Evolutionary conservation across 768 basidiomycete genomes (phyloP).

Genomic region (Leucocoprinus birnbaumii): DNA sequence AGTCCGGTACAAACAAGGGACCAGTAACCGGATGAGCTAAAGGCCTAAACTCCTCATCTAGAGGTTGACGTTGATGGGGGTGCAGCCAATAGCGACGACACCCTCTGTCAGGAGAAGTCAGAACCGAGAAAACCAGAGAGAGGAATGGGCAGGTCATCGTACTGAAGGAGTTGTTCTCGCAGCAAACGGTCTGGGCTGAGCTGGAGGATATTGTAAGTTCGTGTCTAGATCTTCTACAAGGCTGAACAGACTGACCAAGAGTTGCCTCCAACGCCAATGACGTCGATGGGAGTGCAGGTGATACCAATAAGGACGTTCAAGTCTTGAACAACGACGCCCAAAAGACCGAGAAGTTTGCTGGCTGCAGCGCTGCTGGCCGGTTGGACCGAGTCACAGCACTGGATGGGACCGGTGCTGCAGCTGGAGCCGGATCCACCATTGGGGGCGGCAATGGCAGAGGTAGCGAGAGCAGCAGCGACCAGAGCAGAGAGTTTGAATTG

Average conservation of each 20-base stretch:
- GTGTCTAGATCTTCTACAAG: too few species aligned
- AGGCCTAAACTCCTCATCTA: background rate
- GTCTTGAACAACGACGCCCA: constrained; percentile 18
- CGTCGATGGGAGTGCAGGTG: constrained; percentile 24
- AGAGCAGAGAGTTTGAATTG: constrained; percentile 19
- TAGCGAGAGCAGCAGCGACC: constrained; percentile 18
- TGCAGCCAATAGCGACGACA: constrained; percentile 24
- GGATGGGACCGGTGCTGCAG: constrained; percentile 5
- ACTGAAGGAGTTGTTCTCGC: too few species aligned
- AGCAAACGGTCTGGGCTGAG: too few species aligned
- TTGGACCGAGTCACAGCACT: background rate
- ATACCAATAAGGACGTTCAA: constrained; percentile 23
- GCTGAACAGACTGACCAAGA: constrained; percentile 18
- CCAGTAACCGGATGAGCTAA: too few species aligned
- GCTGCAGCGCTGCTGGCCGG: constrained; percentile 9
- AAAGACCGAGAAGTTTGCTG: constrained; percentile 14
- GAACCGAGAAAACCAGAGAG: background rate
- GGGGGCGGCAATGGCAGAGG: constrained; percentile 22
- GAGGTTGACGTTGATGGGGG: constrained; percentile 26
- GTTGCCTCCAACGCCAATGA: constrained; percentile 19
- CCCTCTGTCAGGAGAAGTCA: constrained; percentile 18
- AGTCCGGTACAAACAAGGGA: too few species aligned
- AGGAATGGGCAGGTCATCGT: too few species aligned
- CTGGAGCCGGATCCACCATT: constrained; percentile 29
- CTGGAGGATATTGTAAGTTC: background rate